Percentiles rank a stretch among this genome's conserved stretches.
phyloP scores from a whole-genome alignment of 257 asterid species.

The Jacaranda mimosifolia region DNA sequence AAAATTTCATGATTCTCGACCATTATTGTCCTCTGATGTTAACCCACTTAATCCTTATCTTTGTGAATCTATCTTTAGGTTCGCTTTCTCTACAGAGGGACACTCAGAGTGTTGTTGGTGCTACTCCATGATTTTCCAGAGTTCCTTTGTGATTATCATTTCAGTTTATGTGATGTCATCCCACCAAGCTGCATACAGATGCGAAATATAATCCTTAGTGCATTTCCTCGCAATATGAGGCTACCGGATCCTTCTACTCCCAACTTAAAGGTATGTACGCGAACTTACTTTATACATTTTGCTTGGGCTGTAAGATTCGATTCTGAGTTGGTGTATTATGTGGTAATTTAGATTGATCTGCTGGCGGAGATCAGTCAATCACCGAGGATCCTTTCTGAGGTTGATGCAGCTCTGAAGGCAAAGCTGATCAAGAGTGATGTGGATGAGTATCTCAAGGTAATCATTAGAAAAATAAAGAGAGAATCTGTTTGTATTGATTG shows the following conservation, averaged over 20 bases:
- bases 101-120: constrained; percentile 92
- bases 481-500: not conserved
- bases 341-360: constrained; percentile 72
- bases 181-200: constrained; percentile 98
- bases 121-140: constrained; percentile 98
- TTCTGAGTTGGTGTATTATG: constrained; percentile 29
- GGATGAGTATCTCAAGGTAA: constrained; percentile 93
- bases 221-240: constrained; percentile 99
- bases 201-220: constrained; percentile 95
- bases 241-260: constrained; percentile 98
- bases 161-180: constrained; percentile 98
- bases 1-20: constrained; percentile 7
- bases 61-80: constrained; percentile 53
- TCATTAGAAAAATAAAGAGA: not conserved
- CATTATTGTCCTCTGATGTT: not conserved
- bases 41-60: constrained; percentile 14
- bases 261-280: constrained; percentile 71
- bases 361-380: constrained; percentile 84
- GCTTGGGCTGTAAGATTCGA: constrained; percentile 2
- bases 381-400: constrained; percentile 93
- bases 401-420: constrained; percentile 89
- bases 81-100: constrained; percentile 89
- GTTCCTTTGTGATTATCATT: constrained; percentile 97
- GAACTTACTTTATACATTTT: not conserved
- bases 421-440: constrained; percentile 87